Percentiles rank a stretch among this genome's conserved stretches.
phyloP scores from a whole-genome alignment of 805 yeast genomes.

The Yamadazyma phyllophila region DNA sequence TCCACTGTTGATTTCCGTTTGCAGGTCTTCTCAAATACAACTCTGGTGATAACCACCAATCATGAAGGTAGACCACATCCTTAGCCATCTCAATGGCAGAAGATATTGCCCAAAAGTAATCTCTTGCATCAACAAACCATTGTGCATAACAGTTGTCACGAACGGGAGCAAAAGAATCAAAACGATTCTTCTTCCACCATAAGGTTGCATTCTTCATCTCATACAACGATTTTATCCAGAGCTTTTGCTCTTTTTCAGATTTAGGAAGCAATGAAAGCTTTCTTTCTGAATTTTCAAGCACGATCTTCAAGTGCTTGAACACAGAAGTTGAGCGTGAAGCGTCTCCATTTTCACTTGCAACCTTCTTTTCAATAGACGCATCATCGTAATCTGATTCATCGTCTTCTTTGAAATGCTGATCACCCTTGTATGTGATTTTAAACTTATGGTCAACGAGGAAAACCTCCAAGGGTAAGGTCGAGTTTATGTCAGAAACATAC shows the following conservation, averaged over 20 bases:
- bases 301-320: constrained; percentile 51
- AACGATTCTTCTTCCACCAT: constrained; percentile 75
- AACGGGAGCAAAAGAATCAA: constrained; percentile 90
- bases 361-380: constrained; percentile 23
- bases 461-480: constrained; percentile 88
- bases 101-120: constrained; percentile 94
- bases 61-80: constrained; percentile 91
- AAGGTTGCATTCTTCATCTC: constrained; percentile 63
- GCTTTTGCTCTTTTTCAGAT: constrained; percentile 59
- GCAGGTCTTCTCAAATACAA: constrained; percentile 91
- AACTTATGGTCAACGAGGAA: constrained; percentile 83
- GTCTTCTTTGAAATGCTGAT: constrained; percentile 24
- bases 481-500: constrained; percentile 80
- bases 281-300: constrained; percentile 73
- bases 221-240: constrained; percentile 75
- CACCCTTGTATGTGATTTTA: constrained; percentile 51
- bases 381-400: constrained; percentile 48
- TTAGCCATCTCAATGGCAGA: constrained; percentile 90
- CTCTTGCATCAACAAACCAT: constrained; percentile 96
- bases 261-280: constrained; percentile 69
- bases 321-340: constrained; percentile 39
- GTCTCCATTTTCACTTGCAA: constrained; percentile 22
- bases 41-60: constrained; percentile 99
- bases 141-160: constrained; percentile 84
- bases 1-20: constrained; percentile 89